Evolutionary conservation across 2,329 filamentous ascomycete species (phyloP).

Genomic region (Penicillium sp.): DNA sequence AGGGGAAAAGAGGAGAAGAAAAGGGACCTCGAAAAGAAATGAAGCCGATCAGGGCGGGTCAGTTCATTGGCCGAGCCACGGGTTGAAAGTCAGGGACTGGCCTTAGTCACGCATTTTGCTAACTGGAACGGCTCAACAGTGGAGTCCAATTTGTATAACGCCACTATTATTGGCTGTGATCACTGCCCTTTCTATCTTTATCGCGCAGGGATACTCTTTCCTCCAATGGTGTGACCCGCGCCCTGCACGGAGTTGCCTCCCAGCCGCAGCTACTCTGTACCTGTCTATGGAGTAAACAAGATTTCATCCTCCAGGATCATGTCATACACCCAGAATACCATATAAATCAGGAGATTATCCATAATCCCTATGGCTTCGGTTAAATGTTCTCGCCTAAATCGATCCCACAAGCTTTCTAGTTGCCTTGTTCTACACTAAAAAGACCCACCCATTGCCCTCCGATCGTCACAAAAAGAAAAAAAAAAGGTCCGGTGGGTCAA

Average conservation of each 20-base stretch:
- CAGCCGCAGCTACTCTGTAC: neutral
- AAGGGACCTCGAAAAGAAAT: constrained; percentile 3
- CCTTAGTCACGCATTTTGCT: neutral
- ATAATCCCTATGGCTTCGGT: neutral
- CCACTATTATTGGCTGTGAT: neutral
- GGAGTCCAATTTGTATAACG: neutral
- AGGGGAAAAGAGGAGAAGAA: neutral
- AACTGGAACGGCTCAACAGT: neutral
- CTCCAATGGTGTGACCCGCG: neutral
- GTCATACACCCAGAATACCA: neutral
- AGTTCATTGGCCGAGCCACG: neutral
- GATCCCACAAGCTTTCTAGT: neutral
- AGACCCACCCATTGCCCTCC: neutral
- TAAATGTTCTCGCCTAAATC: neutral
- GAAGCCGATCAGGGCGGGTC: neutral
- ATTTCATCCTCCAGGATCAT: neutral
- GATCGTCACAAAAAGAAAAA: neutral
- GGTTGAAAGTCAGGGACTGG: neutral
- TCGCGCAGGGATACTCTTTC: neutral
- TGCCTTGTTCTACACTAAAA: neutral
- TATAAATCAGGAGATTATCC: neutral
- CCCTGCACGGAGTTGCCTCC: neutral
- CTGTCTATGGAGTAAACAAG: neutral
- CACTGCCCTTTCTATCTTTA: constrained; percentile 2
- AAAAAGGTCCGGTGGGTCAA: neutral